Conservation (phyloP, 768 basidiomycete genomes). For the Leucosporidium yakuticum region DNA sequence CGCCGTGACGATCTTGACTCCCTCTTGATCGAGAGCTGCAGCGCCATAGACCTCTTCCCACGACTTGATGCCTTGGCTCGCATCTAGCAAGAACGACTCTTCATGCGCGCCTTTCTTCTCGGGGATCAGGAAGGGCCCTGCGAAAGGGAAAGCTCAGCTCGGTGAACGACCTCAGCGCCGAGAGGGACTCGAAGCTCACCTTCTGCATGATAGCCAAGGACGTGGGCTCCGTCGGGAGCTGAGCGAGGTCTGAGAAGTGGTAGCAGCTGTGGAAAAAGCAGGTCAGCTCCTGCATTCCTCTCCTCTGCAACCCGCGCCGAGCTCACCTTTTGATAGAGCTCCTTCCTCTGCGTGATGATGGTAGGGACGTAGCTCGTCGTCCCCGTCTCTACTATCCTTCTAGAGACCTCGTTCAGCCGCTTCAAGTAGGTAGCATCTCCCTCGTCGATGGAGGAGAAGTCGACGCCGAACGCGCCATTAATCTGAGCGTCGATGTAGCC, state of each 20-base stretch:
- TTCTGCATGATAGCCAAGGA: slow-evolving; percentile 86
- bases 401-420: slow-evolving; percentile 65
- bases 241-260: slow-evolving; percentile 63
- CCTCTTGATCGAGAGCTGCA: slow-evolving; percentile 54
- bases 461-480: slow-evolving; percentile 61
- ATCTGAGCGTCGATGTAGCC: slow-evolving; percentile 83
- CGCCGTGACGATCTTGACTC: slow-evolving; percentile 73
- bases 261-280: slow-evolving; percentile 38
- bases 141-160: not conserved
- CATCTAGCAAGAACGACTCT: slow-evolving; percentile 40
- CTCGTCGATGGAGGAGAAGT: slow-evolving; percentile 1
- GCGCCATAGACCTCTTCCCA: slow-evolving; percentile 71
- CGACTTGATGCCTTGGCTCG: slow-evolving; percentile 58
- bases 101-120: not conserved
- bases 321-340: slow-evolving; percentile 55
- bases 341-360: slow-evolving; percentile 39
- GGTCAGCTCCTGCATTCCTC: not conserved
- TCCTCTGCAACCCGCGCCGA: no score
- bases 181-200: slow-evolving; percentile 44
- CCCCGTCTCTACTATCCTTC: slow-evolving; percentile 75
- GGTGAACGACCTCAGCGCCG: slow-evolving; percentile 40
- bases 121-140: not conserved
- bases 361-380: slow-evolving; percentile 61
- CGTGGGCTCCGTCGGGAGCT: slow-evolving; percentile 54
- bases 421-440: slow-evolving; percentile 49